Evolutionary conservation across 2,329 filamentous ascomycete genomes (phyloP), one percentile per base, ranked within the genome.

Genomic region (Alternaria sp.): DNA sequence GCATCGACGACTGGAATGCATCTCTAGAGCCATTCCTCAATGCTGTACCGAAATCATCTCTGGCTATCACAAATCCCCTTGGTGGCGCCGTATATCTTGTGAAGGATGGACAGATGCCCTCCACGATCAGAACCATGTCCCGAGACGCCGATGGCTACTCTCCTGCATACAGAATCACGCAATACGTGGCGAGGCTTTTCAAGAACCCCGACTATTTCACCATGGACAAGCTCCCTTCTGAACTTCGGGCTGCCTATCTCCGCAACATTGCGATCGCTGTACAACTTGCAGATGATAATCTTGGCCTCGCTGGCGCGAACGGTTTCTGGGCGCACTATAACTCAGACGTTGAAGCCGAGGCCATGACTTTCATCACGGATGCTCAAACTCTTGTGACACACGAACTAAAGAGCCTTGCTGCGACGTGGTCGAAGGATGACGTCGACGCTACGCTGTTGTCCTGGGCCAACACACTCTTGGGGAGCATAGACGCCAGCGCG

Each of bases 11-110:
- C 10, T 97, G 94, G 93, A 84, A 86, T 69, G 70, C 83, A 13
- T 86, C 91, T 13, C 79, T 97, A 3, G 73, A 77, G 0, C 81
- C 81, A 1, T 85, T 93, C 60, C 79, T 91, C 6, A 77, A 83
- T 28, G 74, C 80, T 1, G 70, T 81, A 1, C 85, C 89, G 3
- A 87, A 88, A 63, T 83, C 87, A 6, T 89, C 92, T 0, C 80
- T 97, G 4, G 88, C 92, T 0, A 87, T 97, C 5, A 92, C 90
- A 3, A 94, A 89, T 73, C 85, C 85, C 23, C 82, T 97, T 7
- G 89, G 88, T 0, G 93, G 93, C 4, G 88, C 88, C 1, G 86
- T 91, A 6, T 89, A 91, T 67, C 80, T 97, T 4, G 83, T 91
- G 0, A 79, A 67, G 61, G 74, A 57, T 61, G 75, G 19, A 53